Conservation (phyloP, 306 rosid species). For the Amphicarpaea edgeworthii region DNA sequence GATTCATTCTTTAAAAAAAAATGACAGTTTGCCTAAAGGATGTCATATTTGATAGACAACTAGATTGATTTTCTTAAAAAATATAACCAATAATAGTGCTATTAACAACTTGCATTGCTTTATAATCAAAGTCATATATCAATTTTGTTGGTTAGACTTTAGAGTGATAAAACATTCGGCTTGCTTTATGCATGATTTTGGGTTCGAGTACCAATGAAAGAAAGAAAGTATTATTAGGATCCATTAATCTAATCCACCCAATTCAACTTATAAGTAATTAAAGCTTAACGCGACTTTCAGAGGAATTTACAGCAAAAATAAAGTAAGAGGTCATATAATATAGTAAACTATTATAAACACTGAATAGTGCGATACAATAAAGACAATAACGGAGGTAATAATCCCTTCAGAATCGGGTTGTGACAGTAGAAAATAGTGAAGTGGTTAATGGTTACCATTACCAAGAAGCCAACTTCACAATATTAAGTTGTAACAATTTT, state of each 20-base stretch:
- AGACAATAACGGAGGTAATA: not conserved
- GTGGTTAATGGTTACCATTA: too few species aligned
- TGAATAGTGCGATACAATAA: not conserved
- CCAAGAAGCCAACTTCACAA: conserved; percentile 34
- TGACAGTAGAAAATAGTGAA: conserved; percentile 8
- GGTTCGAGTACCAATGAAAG: too few species aligned
- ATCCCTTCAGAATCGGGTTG: not conserved
- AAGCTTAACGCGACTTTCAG: not conserved
- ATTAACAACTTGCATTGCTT: too few species aligned
- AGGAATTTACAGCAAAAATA: not conserved
- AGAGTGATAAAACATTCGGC: too few species aligned
- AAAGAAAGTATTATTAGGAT: not conserved
- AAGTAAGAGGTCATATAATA: not conserved
- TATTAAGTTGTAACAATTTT: conserved; percentile 32
- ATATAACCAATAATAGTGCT: too few species aligned
- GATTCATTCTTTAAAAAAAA: too few species aligned
- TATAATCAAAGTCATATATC: too few species aligned
- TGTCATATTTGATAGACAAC: too few species aligned
- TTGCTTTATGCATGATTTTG: too few species aligned
- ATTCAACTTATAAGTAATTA: not conserved
- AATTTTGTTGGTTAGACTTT: too few species aligned
- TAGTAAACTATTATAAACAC: not conserved
- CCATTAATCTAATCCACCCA: not conserved
- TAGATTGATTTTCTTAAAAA: too few species aligned
- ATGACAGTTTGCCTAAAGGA: too few species aligned